Evolutionary conservation across 345 rosid genomes (phyloP), one percentile per base, ranked within the genome.

Genomic region (Raphanus sativus): DNA sequence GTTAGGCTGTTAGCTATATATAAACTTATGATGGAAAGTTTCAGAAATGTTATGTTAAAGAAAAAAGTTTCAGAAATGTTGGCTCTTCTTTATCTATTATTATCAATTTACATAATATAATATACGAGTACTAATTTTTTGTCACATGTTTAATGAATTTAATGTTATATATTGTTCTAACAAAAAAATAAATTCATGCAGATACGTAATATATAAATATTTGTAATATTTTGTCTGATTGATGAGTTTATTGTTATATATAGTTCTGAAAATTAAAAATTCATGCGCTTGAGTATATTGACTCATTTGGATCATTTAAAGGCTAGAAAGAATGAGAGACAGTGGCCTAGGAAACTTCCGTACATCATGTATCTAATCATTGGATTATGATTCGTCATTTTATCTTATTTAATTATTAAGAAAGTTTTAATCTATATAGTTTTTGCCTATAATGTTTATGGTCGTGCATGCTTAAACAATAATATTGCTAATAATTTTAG

Each of bases 261-360:
- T n/a, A 50, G 17, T 29, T 13, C 12, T 12, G 52, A 13, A 45
- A 45, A 12, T 45, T 45, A 12, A 45, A 45, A 45, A 45, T 45
- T 45, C 52, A 45, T 13, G 15, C 6, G 52, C 16, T 45, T 45
- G 16, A 45, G 0, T 45, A 12, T 45, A 13, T 50, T 38, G 66
- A 70, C 62, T 60, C 7, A 21, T 62, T 29, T 48, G 74, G 50
- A 26, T 9, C 3, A 11, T 48, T 71, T 66, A 3, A 38, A 36
- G 29, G 61, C 55, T 69, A 70, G 32, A 62, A 38, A 58, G 4
- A 24, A 59, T 55, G 65, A 65, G 67, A 40, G 72, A 77, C 67
- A 40, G 66, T 63, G 65, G 64, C 64, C 17, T 63, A 52, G 60
- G 75, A 55, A 77, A 63, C 28, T 70, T 56, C 81, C 72, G 81